Percentiles rank a stretch among this genome's conserved stretches.
These are phyloP conservation scores for Gautieria morchelliformis DNA, from an alignment of 768 basidiomycete genomes.

Conservation along the genomic window DNA sequence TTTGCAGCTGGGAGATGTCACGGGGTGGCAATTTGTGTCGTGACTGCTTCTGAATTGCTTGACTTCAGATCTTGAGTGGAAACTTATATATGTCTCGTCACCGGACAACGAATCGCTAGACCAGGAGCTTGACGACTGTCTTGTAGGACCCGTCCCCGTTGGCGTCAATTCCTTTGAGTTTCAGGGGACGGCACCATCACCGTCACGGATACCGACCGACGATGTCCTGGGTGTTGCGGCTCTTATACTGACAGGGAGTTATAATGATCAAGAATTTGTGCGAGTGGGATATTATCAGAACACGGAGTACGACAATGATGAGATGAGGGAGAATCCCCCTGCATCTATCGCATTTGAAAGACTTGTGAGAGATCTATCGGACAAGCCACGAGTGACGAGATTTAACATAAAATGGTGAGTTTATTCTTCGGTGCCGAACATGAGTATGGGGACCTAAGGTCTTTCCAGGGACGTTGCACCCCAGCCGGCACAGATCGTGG, in stretches of 20 bases:
- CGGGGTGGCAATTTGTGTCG: background rate
- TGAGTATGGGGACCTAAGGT: background rate
- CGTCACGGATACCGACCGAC: conserved; percentile 73
- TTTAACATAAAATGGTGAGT: conserved; percentile 82
- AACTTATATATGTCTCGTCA: conserved; percentile 91
- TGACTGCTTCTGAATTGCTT: background rate
- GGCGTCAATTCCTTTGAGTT: conserved; percentile 98
- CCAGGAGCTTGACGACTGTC: conserved; percentile 95
- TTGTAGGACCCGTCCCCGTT: conserved; percentile 94
- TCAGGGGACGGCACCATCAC: conserved; percentile 76
- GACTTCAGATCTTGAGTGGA: conserved; percentile 87
- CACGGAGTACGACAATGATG: conserved; percentile 94
- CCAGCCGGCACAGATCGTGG: conserved; percentile 26
- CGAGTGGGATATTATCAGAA: conserved; percentile 99
- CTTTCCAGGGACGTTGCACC: conserved; percentile 52
- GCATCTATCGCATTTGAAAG: conserved; percentile 59
- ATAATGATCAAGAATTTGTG: conserved; percentile 97
- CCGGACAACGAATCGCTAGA: conserved; percentile 87
- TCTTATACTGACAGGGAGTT: conserved; percentile 92
- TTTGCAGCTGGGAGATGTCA: background rate
- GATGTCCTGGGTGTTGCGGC: conserved; percentile 96
- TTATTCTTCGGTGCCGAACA: background rate
- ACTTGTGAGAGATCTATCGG: conserved; percentile 78
- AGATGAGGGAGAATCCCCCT: conserved; percentile 72
- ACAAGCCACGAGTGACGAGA: conserved; percentile 89